A percentile compares a stretch with the other conserved stretches of the same genome.
phyloP scores from a whole-genome alignment of 2,329 filamentous ascomycete genomes.

The Ophidiomyces ophidiicola region DNA sequence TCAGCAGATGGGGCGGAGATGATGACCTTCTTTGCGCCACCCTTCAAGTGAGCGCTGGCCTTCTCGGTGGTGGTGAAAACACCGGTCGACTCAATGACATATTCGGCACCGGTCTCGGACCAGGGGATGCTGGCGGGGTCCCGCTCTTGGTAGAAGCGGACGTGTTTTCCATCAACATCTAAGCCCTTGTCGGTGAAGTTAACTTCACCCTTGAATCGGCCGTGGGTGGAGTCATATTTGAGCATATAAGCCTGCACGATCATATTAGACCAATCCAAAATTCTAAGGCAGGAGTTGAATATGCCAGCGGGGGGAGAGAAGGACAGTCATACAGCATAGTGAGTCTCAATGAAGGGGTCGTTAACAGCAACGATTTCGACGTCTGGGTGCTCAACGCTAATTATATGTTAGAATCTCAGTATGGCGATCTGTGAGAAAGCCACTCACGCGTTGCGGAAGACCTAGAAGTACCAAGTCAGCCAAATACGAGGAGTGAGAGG shows the following conservation, averaged over 20 bases:
- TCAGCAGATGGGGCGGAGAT: conserved; percentile 51
- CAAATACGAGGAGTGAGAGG: conserved; percentile 2
- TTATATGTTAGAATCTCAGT: neutral
- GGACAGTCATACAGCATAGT: conserved; percentile 74
- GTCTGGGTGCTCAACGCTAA: conserved; percentile 66
- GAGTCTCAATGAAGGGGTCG: conserved; percentile 96
- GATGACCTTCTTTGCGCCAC: conserved; percentile 95
- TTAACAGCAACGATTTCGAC: conserved; percentile 94
- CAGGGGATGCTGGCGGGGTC: conserved; percentile 87
- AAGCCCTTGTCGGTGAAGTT: conserved; percentile 60
- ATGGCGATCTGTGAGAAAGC: neutral
- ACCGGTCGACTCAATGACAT: conserved; percentile 95
- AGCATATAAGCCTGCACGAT: conserved; percentile 86
- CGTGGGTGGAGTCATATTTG: conserved; percentile 98
- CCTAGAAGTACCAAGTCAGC: conserved; percentile 31
- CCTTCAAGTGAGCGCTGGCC: conserved; percentile 85
- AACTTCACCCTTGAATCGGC: conserved; percentile 87
- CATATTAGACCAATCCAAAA: conserved; percentile 10
- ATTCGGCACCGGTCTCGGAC: conserved; percentile 73
- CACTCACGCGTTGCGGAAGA: conserved; percentile 90
- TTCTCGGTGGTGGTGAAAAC: conserved; percentile 98
- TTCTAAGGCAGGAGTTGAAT: neutral
- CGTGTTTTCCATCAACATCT: conserved; percentile 81
- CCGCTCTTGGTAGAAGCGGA: conserved; percentile 89
- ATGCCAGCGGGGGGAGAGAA: conserved; percentile 1